Conservation (phyloP, 352 stramenopile species). For the Pythium folliculosum region DNA sequence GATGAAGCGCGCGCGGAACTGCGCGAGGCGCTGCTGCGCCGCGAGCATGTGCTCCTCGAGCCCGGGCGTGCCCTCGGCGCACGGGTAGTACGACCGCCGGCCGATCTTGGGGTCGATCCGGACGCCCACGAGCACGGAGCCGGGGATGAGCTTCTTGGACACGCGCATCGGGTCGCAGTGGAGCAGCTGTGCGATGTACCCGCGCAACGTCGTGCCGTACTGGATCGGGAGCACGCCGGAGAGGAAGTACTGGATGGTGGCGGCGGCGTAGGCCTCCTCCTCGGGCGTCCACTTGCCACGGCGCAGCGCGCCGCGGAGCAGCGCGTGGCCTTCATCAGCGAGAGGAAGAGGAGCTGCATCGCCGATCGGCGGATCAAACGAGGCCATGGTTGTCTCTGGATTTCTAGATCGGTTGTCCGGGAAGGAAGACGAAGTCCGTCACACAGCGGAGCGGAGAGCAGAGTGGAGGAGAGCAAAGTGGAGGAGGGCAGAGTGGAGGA, state of each 20-base stretch:
- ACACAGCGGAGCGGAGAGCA: too few species aligned
- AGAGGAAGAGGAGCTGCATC: neutral
- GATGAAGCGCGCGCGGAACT: conserved; percentile 51
- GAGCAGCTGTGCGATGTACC: conserved; percentile 67
- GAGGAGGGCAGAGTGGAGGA: neutral
- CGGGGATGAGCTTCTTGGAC: conserved; percentile 76
- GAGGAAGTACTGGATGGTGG: conserved; percentile 74
- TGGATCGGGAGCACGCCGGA: conserved; percentile 62
- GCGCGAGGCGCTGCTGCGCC: conserved; percentile 21
- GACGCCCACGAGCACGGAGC: conserved; percentile 59
- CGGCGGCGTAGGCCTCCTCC: conserved; percentile 65
- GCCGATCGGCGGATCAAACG: neutral
- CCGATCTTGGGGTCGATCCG: conserved; percentile 79
- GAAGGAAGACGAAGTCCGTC: too few species aligned
- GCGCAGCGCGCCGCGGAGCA: conserved; percentile 37
- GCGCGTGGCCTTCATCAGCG: neutral
- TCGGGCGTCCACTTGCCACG: conserved; percentile 75
- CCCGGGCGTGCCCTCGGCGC: conserved; percentile 44
- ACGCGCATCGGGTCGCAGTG: conserved; percentile 81
- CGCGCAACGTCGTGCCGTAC: conserved; percentile 73
- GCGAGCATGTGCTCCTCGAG: conserved; percentile 43
- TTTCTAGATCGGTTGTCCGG: too few species aligned
- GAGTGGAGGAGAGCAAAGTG: too few species aligned
- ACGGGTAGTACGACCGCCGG: conserved; percentile 67
- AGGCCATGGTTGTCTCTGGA: neutral